Evolutionary conservation across 2,329 filamentous ascomycete species (phyloP).

Genomic region (Podosphaera leucotricha): DNA sequence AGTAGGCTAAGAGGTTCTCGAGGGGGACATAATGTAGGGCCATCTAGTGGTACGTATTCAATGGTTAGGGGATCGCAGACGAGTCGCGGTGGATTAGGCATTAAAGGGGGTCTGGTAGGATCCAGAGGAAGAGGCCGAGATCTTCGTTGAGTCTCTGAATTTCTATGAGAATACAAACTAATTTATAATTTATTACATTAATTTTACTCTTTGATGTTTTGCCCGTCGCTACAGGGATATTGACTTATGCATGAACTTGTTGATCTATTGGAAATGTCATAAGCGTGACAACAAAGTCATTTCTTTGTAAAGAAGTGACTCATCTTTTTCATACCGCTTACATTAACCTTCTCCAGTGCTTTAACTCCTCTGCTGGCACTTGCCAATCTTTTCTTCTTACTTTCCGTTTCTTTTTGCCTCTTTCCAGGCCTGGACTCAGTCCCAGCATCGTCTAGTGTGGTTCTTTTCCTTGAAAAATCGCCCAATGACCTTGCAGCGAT

Average conservation of each 20-base stretch:
- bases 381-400: slow-evolving; percentile 64
- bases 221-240: not conserved
- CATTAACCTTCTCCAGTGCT: slow-evolving; percentile 74
- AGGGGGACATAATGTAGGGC: slow-evolving; percentile 9
- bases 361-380: slow-evolving; percentile 52
- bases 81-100: slow-evolving; percentile 20
- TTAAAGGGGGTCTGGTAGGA: slow-evolving; percentile 23
- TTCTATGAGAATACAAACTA: not conserved
- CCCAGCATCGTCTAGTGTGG: slow-evolving; percentile 38
- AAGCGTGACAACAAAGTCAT: slow-evolving; percentile 2
- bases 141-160: slow-evolving; percentile 15
- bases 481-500: slow-evolving; percentile 39
- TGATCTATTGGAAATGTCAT: not conserved
- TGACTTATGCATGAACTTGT: too few species aligned
- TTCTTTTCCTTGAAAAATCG: slow-evolving; percentile 49
- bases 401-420: slow-evolving; percentile 67
- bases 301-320: slow-evolving; percentile 75
- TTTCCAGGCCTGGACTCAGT: slow-evolving; percentile 45
- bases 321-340: slow-evolving; percentile 87
- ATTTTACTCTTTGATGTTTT: not conserved
- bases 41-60: slow-evolving; percentile 3
- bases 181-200: not conserved
- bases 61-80: slow-evolving; percentile 11
- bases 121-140: slow-evolving; percentile 30
- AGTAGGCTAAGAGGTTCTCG: slow-evolving; percentile 11